Base-by-base conservation (phyloP, 2,329 filamentous ascomycete species). In the Hyphodiscus sp. region DNA sequence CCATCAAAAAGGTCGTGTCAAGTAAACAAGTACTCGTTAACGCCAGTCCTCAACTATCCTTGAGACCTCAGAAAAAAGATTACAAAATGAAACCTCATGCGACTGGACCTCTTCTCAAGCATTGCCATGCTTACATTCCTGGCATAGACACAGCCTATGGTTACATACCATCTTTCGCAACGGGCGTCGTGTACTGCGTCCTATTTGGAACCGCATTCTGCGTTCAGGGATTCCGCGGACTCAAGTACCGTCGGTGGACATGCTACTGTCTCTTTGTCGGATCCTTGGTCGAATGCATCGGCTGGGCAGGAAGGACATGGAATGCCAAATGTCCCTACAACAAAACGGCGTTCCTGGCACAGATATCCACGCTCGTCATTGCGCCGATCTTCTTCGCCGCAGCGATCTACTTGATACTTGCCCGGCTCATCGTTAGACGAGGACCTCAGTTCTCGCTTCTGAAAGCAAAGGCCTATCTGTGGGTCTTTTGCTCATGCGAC, bases 391-490 rank as follows among this genome's bases (percentile, higher is more conserved):
- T 83, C 53, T 73, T 82, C 69, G 82, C 79, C 69, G 78, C 80
- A 59, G 76, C 76, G 63, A 76, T 84, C 67, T 85, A 85, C 71
- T 74, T 85, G 20, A 83, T 79, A 4, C 76, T 85, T 57, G 81
- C 82, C 68, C 79, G 82, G 70, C 67, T 80, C 59, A 74, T 76
- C 57, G 69, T 78, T 30, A 68, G 73, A 45, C 70, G 82, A 56
- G 73, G 71, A 67, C 73, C 76, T 11, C 45, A 60, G 38, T 69
- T 78, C 49, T 81, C 78, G 15, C 76, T 77, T 56, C 56, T 83
- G 51, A 69, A 67, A 1, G 76, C 80, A 18, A 68, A 66, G n/a
- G 71, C 73, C 60, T 82, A 80, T 65, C 79, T 80, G 3, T 72
- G 74, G 62, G 69, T 82, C 68, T 83, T 82, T 69, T 75, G 82